Evolutionary conservation across 106 monocot species (phyloP), one percentile per base, ranked within the genome.

Genomic region (Platanthera guangdongensis): DNA sequence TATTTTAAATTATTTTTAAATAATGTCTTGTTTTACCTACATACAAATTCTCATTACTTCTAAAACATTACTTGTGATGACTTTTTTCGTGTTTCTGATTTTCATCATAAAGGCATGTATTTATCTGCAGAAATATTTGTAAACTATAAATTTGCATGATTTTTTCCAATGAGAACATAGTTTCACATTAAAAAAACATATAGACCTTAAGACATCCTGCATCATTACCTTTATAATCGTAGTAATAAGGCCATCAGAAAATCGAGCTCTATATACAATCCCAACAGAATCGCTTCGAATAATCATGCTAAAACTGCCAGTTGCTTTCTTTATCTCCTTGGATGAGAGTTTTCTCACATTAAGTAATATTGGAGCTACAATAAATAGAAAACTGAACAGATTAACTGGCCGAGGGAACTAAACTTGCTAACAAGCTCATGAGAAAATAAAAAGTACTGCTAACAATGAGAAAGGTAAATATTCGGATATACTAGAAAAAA

Each of bases 291-390:
- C 90, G 75, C 68, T 85, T 64, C 80, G 85, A 25, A 96, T 71
- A 74, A 87, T 82, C 63, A 78, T 78, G 75, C 89, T 85, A 74
- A 91, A 91, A 9, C 81, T 90, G 83, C 85, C 80, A 7, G 96
- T 96, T 65, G 96, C 95, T 74, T 75, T 86, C 51, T 83, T 76
- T 8, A 93, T 87, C 78, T 93, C 96, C 82, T 86, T 96, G 72
- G 12, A 53, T 49, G 83, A 81, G 74, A 89, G 93, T 22, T 81
- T 82, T 75, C 80, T 87, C 10, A 96, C 21, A 51, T 50, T 2
- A 51, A 51, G 72, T 22, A 21, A 16, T 39, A 39, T 39, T 70
- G 70, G n/a, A 46, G n/a, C 70, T 70, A 70, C 47, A 47, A 70
- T 25, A 47, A 70, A 47, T n/a, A 70, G 9, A 48, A 46, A 68